Evolutionary conservation across 2,329 filamentous ascomycete genomes (phyloP), one percentile per base, ranked within the genome.

Genomic region (Emmonsia crescens): DNA sequence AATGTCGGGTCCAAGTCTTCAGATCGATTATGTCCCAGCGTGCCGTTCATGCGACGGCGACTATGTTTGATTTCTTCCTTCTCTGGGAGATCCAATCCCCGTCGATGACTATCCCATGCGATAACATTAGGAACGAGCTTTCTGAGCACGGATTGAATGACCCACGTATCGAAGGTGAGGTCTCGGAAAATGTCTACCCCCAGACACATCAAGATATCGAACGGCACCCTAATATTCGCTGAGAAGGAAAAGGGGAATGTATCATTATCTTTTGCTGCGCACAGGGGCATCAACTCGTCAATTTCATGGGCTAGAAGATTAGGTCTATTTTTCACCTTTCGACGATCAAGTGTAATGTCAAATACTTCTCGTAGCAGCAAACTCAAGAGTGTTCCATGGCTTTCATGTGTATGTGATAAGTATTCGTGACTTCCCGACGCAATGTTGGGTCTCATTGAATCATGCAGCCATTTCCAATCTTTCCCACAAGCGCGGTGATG

Each of bases 151-250:
- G 64, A 66, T 40, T 75, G 73, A 58, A 74, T 72, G 9, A 71
- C 66, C 73, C 73, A 75, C 1, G 71, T 75, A 61, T 75, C 73
- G 57, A 75, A 75, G 5, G 66, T 64, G 21, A 74, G 64, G 55
- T 75, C 71, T 12, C 70, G 66, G 64, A 74, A 75, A 19, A 75
- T 74, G 49, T 75, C 68, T 8, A 75, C 71, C 1, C 73, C 73
- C 16, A 75, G 66, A 14, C 63, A 63, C 36, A 68, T 64, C 16
- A 75, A 65, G 21, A 75, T 75, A 59, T 74, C 69, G 54, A 74
- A 74, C 0, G 73, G 73, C 3, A 75, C 69, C n/a, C 66, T 66
- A 40, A 75, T 72, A 60, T 75, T 75, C 16, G 68, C 73, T 1
- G 69, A 65, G 29, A 70, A 67, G 6, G 69, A 71, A 56, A 75